These are phyloP conservation scores for Drosera capensis DNA, from an alignment of 148 eudicot genomes.

Conservation along the genomic window DNA sequence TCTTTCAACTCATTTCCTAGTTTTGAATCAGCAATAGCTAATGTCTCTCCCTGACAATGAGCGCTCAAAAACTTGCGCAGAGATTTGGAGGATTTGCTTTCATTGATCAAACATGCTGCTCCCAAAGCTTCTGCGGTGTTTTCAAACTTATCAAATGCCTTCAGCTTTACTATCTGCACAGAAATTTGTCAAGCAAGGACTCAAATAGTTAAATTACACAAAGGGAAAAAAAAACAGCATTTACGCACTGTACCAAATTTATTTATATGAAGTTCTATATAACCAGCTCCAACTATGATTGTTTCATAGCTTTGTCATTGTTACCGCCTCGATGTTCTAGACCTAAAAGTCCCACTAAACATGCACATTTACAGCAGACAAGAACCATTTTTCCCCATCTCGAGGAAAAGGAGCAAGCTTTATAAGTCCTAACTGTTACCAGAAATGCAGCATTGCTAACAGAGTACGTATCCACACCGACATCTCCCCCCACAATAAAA, in stretches of 20 bases:
- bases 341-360: too few relatives aligned
- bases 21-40: conserved; percentile 88
- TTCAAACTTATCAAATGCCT: conserved; percentile 92
- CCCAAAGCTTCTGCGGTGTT: conserved; percentile 82
- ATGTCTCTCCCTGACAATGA: conserved; percentile 70
- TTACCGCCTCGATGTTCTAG: too few relatives aligned
- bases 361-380: too few relatives aligned
- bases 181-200: not conserved
- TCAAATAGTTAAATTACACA: not conserved
- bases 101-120: conserved; percentile 55
- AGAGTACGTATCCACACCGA: too few relatives aligned
- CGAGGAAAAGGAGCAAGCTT: too few relatives aligned
- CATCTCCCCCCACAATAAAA: too few relatives aligned
- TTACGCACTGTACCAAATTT: not conserved
- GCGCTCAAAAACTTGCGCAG: conserved; percentile 69
- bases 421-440: too few relatives aligned
- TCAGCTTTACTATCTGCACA: conserved; percentile 65
- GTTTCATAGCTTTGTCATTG: too few relatives aligned
- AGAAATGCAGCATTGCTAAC: too few relatives aligned
- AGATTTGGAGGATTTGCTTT: conserved; percentile 87
- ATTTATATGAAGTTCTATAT: too few relatives aligned
- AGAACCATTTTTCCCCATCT: too few relatives aligned
- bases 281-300: too few relatives aligned
- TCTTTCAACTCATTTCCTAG: conserved; percentile 93
- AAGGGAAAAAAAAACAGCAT: not conserved